Conservation (phyloP, 108 stramenopile genomes). For the Cyclotella sp. region DNA sequence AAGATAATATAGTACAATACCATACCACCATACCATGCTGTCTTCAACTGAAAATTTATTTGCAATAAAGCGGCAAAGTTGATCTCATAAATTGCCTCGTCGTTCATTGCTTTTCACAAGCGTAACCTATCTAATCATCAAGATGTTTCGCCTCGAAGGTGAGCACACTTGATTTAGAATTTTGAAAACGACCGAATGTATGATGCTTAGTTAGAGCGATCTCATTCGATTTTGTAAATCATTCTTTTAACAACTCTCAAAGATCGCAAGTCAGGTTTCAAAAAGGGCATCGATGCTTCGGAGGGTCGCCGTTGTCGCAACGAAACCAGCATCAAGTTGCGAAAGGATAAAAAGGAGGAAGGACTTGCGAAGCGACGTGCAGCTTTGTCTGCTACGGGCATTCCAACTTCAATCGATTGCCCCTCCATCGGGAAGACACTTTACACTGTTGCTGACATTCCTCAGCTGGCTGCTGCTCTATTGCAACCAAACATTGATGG, state of each 20-base stretch:
- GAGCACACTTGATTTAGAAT: neutral
- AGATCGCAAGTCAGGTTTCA: slow-evolving; percentile 44
- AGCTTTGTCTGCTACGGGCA: neutral
- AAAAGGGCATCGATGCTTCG: slow-evolving; percentile 47
- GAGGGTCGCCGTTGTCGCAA: slow-evolving; percentile 69
- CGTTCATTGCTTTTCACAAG: too few relatives aligned
- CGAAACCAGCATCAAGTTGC: slow-evolving; percentile 74
- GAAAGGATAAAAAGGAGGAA: slow-evolving; percentile 84
- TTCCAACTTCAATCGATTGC: neutral
- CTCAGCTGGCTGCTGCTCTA: slow-evolving; percentile 42
- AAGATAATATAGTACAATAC: too few relatives aligned
- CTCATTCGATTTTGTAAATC: neutral
- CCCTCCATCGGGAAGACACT: slow-evolving; percentile 16
- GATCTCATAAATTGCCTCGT: too few relatives aligned
- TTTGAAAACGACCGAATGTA: neutral
- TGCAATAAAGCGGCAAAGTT: too few relatives aligned
- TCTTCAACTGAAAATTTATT: too few relatives aligned
- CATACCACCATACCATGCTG: too few relatives aligned
- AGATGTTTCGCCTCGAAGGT: slow-evolving; percentile 9
- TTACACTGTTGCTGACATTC: slow-evolving; percentile 60
- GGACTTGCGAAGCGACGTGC: slow-evolving; percentile 67
- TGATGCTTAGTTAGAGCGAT: neutral
- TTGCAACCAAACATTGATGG: slow-evolving; percentile 41
- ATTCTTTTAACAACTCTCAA: neutral
- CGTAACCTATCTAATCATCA: neutral